A percentile compares a stretch with the other conserved stretches of the same genome.
Evolutionary conservation across 306 rosid genomes (phyloP).

Genomic region (Vicia villosa): DNA sequence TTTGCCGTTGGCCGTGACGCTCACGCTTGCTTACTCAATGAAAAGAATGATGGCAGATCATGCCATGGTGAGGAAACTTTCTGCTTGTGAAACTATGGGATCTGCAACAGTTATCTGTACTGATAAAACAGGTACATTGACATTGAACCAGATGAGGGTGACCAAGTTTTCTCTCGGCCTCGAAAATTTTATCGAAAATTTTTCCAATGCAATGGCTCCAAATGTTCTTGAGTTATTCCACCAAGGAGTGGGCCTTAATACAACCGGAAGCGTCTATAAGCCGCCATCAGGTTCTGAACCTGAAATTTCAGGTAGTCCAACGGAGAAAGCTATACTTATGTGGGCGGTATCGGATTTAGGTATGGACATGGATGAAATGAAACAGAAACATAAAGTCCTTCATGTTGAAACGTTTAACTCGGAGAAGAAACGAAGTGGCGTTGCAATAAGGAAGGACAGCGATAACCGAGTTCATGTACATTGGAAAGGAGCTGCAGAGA

Average conservation of each 20-base stretch:
- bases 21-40: conserved; percentile 91
- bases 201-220: conserved; percentile 39
- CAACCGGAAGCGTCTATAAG: conserved; percentile 67
- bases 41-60: conserved; percentile 93
- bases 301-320: conserved; percentile 82
- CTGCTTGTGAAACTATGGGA: conserved; percentile 95
- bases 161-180: conserved; percentile 73
- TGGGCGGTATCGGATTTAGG: conserved; percentile 71
- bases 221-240: conserved; percentile 56
- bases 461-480: conserved; percentile 62
- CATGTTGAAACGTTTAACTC: conserved; percentile 88
- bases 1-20: conserved; percentile 82
- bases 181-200: conserved; percentile 46
- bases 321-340: conserved; percentile 78
- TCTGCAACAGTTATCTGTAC: conserved; percentile 90
- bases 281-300: conserved; percentile 53
- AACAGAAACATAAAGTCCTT: conserved; percentile 48
- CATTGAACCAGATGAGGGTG: conserved; percentile 77
- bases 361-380: conserved; percentile 69
- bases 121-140: conserved; percentile 84
- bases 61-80: conserved; percentile 90
- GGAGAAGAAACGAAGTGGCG: conserved; percentile 83
- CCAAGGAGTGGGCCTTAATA: conserved; percentile 73
- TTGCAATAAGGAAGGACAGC: conserved; percentile 49
- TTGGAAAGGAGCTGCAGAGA: conserved; percentile 96